These are phyloP conservation scores for Erodium maritimum DNA, from an alignment of 345 rosid species.

Conservation along the genomic window DNA sequence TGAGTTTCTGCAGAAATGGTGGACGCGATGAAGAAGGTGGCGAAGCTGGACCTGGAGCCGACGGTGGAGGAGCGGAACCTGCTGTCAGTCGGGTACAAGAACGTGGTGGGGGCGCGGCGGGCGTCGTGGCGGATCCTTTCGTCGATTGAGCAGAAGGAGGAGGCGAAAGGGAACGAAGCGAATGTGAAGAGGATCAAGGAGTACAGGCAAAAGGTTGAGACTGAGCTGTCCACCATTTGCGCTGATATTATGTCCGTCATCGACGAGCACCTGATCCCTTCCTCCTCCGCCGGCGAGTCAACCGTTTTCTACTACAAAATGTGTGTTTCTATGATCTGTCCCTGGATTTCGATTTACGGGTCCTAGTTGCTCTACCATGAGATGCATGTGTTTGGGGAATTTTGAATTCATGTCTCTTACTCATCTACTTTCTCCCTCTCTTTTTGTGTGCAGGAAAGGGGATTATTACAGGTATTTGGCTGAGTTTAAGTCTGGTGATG, in stretches of 20 bases:
- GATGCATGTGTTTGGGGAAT: slow-evolving; percentile 1
- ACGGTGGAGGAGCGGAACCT: slow-evolving; percentile 51
- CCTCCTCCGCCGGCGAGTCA: slow-evolving; percentile 46
- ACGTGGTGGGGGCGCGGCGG: slow-evolving; percentile 40
- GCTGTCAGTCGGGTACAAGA: slow-evolving; percentile 60
- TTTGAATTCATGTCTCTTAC: no score
- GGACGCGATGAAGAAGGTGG: slow-evolving; percentile 54
- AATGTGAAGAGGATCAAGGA: slow-evolving; percentile 42
- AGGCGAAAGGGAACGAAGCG: slow-evolving; percentile 35
- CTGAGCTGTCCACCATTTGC: slow-evolving; percentile 40
- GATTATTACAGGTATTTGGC: slow-evolving; percentile 61
- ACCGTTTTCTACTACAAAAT: slow-evolving; percentile 56
- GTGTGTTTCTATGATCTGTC: slow-evolving; percentile 18
- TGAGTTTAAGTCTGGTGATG: slow-evolving; percentile 42
- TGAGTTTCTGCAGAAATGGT: slow-evolving; percentile 37
- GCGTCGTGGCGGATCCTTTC: no score
- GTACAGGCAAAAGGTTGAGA: slow-evolving; percentile 52
- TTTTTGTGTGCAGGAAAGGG: slow-evolving; percentile 41
- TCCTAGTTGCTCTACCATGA: background rate
- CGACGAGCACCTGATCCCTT: slow-evolving; percentile 59
- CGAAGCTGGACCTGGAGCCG: slow-evolving; percentile 39
- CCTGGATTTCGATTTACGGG: background rate
- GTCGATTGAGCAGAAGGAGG: background rate
- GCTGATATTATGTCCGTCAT: slow-evolving; percentile 46
- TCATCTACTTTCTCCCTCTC: slow-evolving; percentile 9